These are phyloP conservation scores for Pelagophyceae sp. DNA, from an alignment of 352 stramenopile species.

Conservation along the genomic window DNA sequence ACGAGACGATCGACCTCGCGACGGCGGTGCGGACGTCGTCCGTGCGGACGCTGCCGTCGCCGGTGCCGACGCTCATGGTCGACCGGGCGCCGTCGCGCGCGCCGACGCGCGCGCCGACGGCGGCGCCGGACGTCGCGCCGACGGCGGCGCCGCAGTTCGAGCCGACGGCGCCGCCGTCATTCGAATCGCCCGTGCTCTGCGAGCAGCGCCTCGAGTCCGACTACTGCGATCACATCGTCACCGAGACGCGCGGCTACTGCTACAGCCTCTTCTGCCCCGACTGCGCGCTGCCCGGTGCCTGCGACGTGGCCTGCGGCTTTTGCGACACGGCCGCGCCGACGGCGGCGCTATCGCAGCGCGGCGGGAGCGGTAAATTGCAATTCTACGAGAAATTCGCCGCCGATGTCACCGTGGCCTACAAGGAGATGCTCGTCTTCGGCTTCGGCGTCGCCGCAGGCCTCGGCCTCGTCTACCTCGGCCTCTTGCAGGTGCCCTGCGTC, in stretches of 20 bases:
- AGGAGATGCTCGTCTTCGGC: neutral
- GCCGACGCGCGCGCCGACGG: neutral
- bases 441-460: neutral
- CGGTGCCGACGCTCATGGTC: neutral
- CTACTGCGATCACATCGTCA: neutral
- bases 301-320: constrained; percentile 18
- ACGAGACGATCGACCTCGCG: constrained; percentile 26
- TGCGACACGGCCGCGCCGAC: constrained; percentile 9
- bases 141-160: neutral
- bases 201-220: neutral
- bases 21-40: neutral
- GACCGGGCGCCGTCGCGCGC: neutral
- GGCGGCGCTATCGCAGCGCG: neutral
- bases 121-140: neutral
- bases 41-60: neutral
- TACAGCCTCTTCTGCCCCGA: neutral
- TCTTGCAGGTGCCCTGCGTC: neutral
- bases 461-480: constrained; percentile 1
- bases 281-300: constrained; percentile 4
- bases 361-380: neutral
- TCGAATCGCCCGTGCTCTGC: neutral
- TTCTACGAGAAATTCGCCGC: neutral
- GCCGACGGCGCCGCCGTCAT: constrained; percentile 1
- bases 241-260: neutral
- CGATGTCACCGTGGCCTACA: neutral